Base-by-base conservation (phyloP, 2,329 filamentous ascomycete genomes). In the Aspergillus cejpii region DNA sequence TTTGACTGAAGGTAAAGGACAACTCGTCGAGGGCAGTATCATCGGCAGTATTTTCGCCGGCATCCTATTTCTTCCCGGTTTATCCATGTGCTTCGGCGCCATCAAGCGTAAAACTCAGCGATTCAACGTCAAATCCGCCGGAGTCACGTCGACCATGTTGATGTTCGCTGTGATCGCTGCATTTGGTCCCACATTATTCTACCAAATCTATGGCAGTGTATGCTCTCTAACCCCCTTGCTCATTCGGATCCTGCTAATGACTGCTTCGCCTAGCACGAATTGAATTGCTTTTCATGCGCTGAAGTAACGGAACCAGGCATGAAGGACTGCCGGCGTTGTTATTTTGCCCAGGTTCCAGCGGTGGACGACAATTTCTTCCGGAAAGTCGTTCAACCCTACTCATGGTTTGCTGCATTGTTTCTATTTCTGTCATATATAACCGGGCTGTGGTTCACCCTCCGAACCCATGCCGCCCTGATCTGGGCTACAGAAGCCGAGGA, bases 1-100 rank as follows among this genome's bases (percentile, higher is more conserved):
- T 12, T 76, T 98, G 36, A 87, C 83, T 17, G 84, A 98, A 66
- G 92, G 92, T 52, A 98, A 98, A 67, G 85, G 85, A 2, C 84
- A 85, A 59, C 79, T 98, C 24, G 92, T 98, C 1, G 92, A 98
- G 67, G 92, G 92, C 39, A 96, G 90, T 68, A 89, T 98, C 56
- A 87, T 98, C 49, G 92, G 92, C 50, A 98, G 92, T 66, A 96
- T 98, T 50, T 96, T 98, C 65, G 91, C 91, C 3, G 92, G 92
- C 71, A 87, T 98, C 36, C 76, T 98, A 11, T 94, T 98, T 64
- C 75, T 98, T 37, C 92, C 92, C 0, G 92, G 92, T 1, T 66
- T 98, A 26, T 97, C 91, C 46, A 98, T 98, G 92, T 98, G 92
- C 67, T 98, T 96, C 61, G 92, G 92, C 36, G 94, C 94, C 14